Base-by-base conservation (phyloP, 2,329 filamentous ascomycete genomes). In the Colletotrichum sp. region DNA sequence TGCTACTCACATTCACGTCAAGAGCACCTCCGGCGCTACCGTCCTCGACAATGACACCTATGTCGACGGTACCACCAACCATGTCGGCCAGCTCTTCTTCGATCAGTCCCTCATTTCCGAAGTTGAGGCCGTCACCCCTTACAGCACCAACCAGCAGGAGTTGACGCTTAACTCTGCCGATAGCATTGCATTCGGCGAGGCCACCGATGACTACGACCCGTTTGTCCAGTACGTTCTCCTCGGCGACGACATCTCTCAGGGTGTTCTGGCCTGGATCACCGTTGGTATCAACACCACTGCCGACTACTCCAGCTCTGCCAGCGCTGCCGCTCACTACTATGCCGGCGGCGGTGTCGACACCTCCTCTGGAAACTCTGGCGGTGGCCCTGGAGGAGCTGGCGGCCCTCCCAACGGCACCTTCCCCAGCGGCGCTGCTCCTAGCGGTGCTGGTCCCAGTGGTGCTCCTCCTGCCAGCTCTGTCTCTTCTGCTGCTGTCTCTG, bases 91-190 rank as follows among this genome's bases (percentile, higher is more conserved):
- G 12, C 26, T 59, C 49, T 69, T 69, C 26, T 69, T 69, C 30
- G 30, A 69, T 16, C 67, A 69, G n/a, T 24, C 30, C 24, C 44
- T 69, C 6, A 62, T 62, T 57, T 18, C 21, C 15, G 18, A 24
- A 32, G 90, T 92, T 68, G 89, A 92, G 72, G 79, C 82, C 13
- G 83, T 83, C 0, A 79, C 82, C 3, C 90, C 91, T 1, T 90
- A 90, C 81, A 81, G 78, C 39, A 81, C 80, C 67, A 90, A 90
- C 81, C 85, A 82, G 0, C 86, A 89, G 78, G 78, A 81, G 0
- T 71, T 89, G 30, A 92, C 88, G 2, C 30, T 34, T 1, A 63
- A 63, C 30, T 30, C 59, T 24, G 59, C n/a, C 21, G 30, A 63
- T 34, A 2, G 2, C 13, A 36, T 63, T 15, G 32, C 32, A 1